phyloP scores from a whole-genome alignment of 2,329 filamentous ascomycete genomes.

The Alternaria brassicae region DNA sequence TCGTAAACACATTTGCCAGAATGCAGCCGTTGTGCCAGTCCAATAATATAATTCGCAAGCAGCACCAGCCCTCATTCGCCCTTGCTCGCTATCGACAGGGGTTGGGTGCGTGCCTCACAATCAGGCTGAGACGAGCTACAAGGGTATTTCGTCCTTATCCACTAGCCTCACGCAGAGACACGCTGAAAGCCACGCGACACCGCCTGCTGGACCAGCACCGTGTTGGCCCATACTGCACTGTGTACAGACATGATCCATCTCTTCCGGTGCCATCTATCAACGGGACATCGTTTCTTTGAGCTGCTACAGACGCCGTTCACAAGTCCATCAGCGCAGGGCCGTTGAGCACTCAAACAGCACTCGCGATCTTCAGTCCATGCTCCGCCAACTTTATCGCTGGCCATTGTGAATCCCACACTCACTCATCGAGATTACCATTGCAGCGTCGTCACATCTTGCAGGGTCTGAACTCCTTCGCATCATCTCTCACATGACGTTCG shows the following conservation, averaged over 20 bases:
- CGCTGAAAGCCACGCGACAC: constrained; percentile 19
- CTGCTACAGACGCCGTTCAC: background rate
- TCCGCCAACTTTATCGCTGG: background rate
- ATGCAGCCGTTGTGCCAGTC: constrained; percentile 31
- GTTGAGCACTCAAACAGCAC: background rate
- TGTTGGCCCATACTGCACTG: constrained; percentile 7
- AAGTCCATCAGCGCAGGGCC: background rate
- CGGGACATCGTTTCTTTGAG: background rate
- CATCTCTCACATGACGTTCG: background rate
- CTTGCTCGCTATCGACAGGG: constrained; percentile 1
- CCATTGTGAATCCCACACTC: constrained; percentile 3
- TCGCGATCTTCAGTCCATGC: constrained; percentile 13
- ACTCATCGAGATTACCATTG: background rate
- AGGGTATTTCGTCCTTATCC: constrained; percentile 23
- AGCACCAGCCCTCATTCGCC: constrained; percentile 31
- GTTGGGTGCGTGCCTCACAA: constrained; percentile 8
- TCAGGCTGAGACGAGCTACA: constrained; percentile 37
- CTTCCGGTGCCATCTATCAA: background rate
- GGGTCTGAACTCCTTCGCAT: constrained; percentile 4
- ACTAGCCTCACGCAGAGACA: constrained; percentile 17
- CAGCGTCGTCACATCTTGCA: constrained; percentile 4
- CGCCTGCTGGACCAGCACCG: constrained; percentile 1
- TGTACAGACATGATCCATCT: background rate
- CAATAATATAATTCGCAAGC: constrained; percentile 43
- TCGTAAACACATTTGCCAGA: constrained; percentile 33